Base-by-base conservation (phyloP, 306 rosid genomes). In the Pueraria montana region DNA sequence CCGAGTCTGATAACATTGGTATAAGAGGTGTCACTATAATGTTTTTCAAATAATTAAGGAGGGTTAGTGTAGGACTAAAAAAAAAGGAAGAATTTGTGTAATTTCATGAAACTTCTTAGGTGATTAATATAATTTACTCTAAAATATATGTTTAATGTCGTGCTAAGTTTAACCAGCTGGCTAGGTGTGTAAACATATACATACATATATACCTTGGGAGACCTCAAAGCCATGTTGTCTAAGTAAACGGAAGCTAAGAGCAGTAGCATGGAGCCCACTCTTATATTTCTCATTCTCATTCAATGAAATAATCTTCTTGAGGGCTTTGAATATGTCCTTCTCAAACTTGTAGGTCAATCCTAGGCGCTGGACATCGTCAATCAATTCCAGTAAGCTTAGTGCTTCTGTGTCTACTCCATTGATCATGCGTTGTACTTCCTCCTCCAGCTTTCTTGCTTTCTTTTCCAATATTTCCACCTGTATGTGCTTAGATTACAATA, bases 311-410 rank as follows among this genome's bases (percentile, higher is more conserved):
- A 61, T 34, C 8, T 69, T 72, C 5, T 50, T 1, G 3, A 88
- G 81, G 45, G 72, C 82, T 36, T 8, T 32, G 17, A 9, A 48
- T 16, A 83, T 85, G 12, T 30, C 32, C 32, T 30, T 30, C 32
- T 30, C 32, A 30, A 30, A 30, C 32, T 30, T 30, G 32, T 30
- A 61, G 6, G 62, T 80, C 86, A 88, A 30, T 20, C 91, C 91
- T 34, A 88, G 40, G 9, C 85, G 63, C 40, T 85, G 87, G 34
- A 85, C 73, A 10, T 85, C 38, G 74, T 88, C 87, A 2, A 88
- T 85, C 67, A 88, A 30, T 30, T 30, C 32, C 32, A 30, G 32
- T 30, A 30, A 30, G 3, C 32, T 30, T 30, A 30, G 3, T 12
- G 74, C 6, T 1, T 73, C 59, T 0, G 3, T 21, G 1, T 63